Percentiles rank a stretch among this genome's conserved stretches.
Conservation (phyloP, 768 basidiomycete genomes). For the Lentinula sp. region DNA sequence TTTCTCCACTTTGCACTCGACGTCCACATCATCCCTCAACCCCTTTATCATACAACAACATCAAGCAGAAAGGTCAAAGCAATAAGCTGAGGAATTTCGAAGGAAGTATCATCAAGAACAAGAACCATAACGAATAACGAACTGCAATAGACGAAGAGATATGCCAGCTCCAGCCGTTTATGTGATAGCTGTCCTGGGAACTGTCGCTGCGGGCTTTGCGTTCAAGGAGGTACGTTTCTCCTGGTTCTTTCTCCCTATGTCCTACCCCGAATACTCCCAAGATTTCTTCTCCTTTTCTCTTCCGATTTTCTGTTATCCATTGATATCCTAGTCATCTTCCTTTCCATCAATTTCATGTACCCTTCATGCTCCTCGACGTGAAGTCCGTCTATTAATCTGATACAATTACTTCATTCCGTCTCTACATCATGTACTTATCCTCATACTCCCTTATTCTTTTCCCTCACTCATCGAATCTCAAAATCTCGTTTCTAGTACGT, state of each 20-base stretch:
- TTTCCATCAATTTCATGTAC: neutral
- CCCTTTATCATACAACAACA: too few species aligned
- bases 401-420: too few species aligned
- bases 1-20: neutral
- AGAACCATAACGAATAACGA: too few species aligned
- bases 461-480: neutral
- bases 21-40: too few species aligned
- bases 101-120: too few species aligned
- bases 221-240: neutral
- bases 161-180: constrained; percentile 1
- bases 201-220: neutral
- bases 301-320: neutral
- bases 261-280: too few species aligned
- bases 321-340: neutral
- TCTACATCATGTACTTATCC: neutral
- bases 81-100: too few species aligned
- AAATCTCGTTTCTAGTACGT: neutral
- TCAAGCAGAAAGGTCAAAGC: too few species aligned
- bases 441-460: neutral
- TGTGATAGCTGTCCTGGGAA: neutral
- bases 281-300: neutral
- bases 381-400: too few species aligned
- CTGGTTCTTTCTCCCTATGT: neutral
- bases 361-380: neutral
- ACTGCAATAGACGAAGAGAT: neutral